Base-by-base conservation (phyloP, 2,329 filamentous ascomycete species). In the Fusarium sp. region DNA sequence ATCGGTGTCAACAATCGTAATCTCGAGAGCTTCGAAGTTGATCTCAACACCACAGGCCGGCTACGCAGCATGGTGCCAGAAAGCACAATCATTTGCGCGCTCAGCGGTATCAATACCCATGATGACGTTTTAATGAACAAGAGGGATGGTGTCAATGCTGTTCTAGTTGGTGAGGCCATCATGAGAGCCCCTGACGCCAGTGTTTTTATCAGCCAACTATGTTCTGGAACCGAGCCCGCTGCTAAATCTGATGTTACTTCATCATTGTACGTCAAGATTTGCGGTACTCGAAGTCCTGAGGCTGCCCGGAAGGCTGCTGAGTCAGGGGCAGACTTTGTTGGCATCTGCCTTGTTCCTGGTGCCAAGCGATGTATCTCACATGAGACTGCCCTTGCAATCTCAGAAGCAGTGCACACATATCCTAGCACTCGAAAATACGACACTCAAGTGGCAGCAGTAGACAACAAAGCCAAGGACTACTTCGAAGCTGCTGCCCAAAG, bases 1-100 rank as follows among this genome's bases (percentile, higher is more conserved):
- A 97, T 99, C 77, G 96, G 96, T 31, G 96, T 99, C 76, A 99
- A 99, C 84, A 99, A 99, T 84, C 91, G 96, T 61, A 97, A 99
- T 78, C 87, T 99, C 18, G 95, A 95, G 75, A 98, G 92, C 78
- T 99, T 99, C 77, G 95, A 98, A 79, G 96, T 99, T 25, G 97
- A 99, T 80, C 89, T 99, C 71, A 91, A 93, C 69, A 99, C 95
- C 2, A 97, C 95, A 3, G 94, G 93, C 78, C 91, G 95, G 29
- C 84, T 99, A 54, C 93, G 97, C 82, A 92, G 91, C 77, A 92
- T 95, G 84, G 95, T 98, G 7, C 92, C 94, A 5, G 89, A 93
- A 70, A 92, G 90, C 61, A 97, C 94, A 7, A 92, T 97, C 67
- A 92, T 99, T 33, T 98, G 94, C 80, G 97, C 96, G 15, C 87